These are phyloP conservation scores for Cunninghamia lanceolata DNA, from an alignment of 75 land plant genomes.

Conservation along the genomic window DNA sequence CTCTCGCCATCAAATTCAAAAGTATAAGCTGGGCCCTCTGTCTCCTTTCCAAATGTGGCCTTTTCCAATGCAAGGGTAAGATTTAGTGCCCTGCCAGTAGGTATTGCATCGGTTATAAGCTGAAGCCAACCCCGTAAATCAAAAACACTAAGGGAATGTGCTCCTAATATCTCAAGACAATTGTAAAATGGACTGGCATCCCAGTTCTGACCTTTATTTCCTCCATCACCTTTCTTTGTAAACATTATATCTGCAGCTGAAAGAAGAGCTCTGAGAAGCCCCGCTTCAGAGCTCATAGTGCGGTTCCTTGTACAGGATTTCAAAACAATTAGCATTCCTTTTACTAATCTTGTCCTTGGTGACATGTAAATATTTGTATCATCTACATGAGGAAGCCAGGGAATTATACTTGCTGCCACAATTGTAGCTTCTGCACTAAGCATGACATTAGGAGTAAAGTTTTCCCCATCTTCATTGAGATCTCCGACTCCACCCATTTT, in stretches of 20 bases:
- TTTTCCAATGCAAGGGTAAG: conserved; percentile 81
- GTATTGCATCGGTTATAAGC: conserved; percentile 45
- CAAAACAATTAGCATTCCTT: conserved; percentile 65
- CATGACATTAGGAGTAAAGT: conserved; percentile 82
- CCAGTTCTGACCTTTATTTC: conserved; percentile 39
- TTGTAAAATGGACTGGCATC: conserved; percentile 61
- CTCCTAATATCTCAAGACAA: conserved; percentile 71
- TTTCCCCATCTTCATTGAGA: conserved; percentile 41
- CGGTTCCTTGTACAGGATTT: conserved; percentile 90
- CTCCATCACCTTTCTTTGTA: conserved; percentile 20
- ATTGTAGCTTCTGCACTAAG: conserved; percentile 91
- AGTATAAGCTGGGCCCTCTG: conserved; percentile 81
- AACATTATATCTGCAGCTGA: conserved; percentile 69
- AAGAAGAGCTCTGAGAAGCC: conserved; percentile 77
- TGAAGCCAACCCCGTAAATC: conserved; percentile 81
- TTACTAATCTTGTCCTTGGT: conserved; percentile 86
- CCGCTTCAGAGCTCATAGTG: conserved; percentile 87
- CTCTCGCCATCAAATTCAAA: conserved; percentile 99
- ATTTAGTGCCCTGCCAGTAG: conserved; percentile 56
- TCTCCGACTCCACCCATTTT: conserved; percentile 96
- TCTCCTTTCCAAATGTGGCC: conserved; percentile 75
- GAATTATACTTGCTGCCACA: conserved; percentile 82
- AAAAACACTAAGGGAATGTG: conserved; percentile 70
- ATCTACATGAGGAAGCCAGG: conserved; percentile 67
- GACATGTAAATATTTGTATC: conserved; percentile 40